Percentiles rank a stretch among this genome's conserved stretches.
phyloP scores from a whole-genome alignment of 2,329 filamentous ascomycete genomes.

The Metarhizium brunneum region DNA sequence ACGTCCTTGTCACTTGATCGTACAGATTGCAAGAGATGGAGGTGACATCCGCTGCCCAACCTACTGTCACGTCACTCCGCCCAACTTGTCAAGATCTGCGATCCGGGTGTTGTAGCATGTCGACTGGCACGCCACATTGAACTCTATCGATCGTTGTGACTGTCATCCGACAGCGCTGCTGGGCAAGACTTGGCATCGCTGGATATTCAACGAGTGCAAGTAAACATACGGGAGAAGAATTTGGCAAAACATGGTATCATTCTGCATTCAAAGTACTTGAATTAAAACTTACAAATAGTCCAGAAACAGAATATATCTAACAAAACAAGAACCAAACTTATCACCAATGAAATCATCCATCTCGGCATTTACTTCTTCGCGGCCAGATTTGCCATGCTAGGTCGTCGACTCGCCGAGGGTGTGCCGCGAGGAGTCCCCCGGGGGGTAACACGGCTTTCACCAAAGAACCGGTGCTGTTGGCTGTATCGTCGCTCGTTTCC shows the following conservation, averaged over 20 bases:
- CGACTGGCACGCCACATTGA: neutral
- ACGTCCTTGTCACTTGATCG: neutral
- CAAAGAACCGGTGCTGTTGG: slow-evolving; percentile 31
- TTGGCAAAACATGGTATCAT: slow-evolving; percentile 1
- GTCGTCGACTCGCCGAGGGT: slow-evolving; percentile 25
- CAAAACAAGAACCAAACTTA: neutral
- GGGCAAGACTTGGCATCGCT: neutral
- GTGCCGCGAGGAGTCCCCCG: slow-evolving; percentile 27
- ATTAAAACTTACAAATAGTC: neutral
- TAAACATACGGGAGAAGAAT: too few species aligned
- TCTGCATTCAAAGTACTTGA: neutral
- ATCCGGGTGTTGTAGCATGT: neutral
- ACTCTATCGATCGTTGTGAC: neutral
- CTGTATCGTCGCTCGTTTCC: slow-evolving; percentile 22
- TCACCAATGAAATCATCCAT: neutral
- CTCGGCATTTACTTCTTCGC: slow-evolving; percentile 4
- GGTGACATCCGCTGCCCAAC: neutral
- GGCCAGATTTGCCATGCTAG: slow-evolving; percentile 12
- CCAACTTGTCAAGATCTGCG: neutral
- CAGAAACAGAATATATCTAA: neutral
- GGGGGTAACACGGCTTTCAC: slow-evolving; percentile 30
- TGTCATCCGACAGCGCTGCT: neutral
- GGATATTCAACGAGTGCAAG: neutral
- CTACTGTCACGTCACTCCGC: neutral
- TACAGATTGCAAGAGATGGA: neutral